Evolutionary conservation across 345 rosid genomes (phyloP).

Genomic region (Erysimum cheiranthoides): DNA sequence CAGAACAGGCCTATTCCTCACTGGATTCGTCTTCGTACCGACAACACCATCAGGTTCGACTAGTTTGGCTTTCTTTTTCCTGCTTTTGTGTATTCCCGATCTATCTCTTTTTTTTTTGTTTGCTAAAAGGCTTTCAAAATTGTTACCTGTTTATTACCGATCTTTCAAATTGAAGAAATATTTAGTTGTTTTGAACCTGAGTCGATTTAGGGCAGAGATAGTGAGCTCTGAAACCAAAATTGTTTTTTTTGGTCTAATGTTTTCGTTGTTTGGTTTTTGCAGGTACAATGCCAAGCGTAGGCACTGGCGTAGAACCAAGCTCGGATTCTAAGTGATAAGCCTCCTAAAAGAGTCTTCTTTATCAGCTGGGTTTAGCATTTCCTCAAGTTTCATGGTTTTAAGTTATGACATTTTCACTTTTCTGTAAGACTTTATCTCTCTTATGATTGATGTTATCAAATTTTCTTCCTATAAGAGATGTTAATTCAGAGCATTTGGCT

Average conservation of each 20-base stretch:
- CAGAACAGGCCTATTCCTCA: slow-evolving; percentile 81
- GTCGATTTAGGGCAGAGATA: not conserved
- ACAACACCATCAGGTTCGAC: slow-evolving; percentile 66
- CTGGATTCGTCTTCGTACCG: slow-evolving; percentile 76
- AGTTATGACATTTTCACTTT: slow-evolving; percentile 31
- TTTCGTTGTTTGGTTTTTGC: not conserved
- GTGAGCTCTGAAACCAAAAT: not conserved
- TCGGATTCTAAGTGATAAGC: slow-evolving; percentile 47
- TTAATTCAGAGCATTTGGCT: not conserved
- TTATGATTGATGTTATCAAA: slow-evolving; percentile 11
- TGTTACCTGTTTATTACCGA: too few species aligned
- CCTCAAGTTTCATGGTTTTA: not conserved
- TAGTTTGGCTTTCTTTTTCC: not conserved
- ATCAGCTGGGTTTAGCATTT: slow-evolving; percentile 29
- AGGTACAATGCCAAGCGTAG: slow-evolving; percentile 83
- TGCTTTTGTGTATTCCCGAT: not conserved
- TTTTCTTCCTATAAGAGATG: not conserved
- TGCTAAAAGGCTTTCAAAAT: too few species aligned
- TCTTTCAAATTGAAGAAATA: too few species aligned
- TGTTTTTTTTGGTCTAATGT: not conserved
- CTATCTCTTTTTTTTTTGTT: too few species aligned
- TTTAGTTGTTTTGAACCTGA: not conserved
- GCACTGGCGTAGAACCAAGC: slow-evolving; percentile 82
- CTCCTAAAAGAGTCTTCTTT: not conserved
- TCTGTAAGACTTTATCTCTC: slow-evolving; percentile 22